Percentiles rank a stretch among this genome's conserved stretches.
Evolutionary conservation across 2,329 filamentous ascomycete species (phyloP).

Genomic region (Apiospora phragmitis): DNA sequence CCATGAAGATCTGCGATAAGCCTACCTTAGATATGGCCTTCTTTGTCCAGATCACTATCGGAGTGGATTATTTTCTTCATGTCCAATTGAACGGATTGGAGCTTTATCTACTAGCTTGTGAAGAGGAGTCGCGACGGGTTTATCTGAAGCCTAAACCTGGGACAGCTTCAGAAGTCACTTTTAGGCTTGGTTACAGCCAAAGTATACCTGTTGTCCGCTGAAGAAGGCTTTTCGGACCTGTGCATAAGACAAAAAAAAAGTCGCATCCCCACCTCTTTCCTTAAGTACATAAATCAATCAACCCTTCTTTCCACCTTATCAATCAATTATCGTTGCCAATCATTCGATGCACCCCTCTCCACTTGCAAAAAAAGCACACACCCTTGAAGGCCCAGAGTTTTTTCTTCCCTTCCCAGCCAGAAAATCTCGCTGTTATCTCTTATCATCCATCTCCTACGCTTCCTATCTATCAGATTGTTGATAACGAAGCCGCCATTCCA

Average conservation of each 20-base stretch:
- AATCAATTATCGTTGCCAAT: background rate
- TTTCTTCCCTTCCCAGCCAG: constrained; percentile 1
- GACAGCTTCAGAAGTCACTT: background rate
- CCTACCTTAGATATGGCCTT: background rate
- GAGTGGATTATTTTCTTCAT: background rate
- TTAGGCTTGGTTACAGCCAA: background rate
- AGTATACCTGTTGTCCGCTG: background rate
- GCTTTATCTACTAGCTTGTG: background rate
- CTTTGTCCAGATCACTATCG: background rate
- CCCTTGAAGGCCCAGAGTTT: background rate
- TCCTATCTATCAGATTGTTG: constrained; percentile 9
- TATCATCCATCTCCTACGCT: constrained; percentile 5
- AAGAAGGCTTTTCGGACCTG: background rate
- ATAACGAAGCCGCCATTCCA: constrained; percentile 8
- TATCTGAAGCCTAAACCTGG: background rate
- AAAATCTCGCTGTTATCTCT: constrained; percentile 9
- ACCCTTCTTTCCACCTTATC: background rate
- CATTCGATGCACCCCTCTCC: background rate
- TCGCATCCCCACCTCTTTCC: background rate
- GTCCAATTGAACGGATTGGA: background rate
- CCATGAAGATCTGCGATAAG: background rate
- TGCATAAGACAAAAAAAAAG: background rate
- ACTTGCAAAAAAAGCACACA: background rate
- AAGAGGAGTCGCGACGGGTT: background rate
- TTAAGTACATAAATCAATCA: background rate